A percentile compares a stretch with the other conserved stretches of the same genome.
phyloP scores from a whole-genome alignment of 2,329 filamentous ascomycete species.

The Macrophomina tecta region DNA sequence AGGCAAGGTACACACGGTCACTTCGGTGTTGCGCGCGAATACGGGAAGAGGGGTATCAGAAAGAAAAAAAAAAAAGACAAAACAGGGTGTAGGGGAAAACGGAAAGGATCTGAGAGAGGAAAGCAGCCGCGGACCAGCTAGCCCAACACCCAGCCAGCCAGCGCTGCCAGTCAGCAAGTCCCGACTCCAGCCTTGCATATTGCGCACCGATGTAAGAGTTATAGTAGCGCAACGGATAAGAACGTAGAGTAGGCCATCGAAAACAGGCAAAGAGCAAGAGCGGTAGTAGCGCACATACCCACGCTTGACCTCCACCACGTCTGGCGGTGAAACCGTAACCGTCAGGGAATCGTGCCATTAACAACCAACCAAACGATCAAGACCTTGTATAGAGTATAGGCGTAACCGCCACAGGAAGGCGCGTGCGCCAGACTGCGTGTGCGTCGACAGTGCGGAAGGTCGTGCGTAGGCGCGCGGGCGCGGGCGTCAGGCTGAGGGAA shows the following conservation, averaged over 20 bases:
- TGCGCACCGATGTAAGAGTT: not conserved
- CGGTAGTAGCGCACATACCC: not conserved
- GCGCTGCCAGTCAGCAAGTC: not conserved
- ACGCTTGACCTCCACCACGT: not conserved
- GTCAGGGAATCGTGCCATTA: not conserved
- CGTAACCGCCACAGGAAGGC: not conserved
- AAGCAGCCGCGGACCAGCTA: not conserved
- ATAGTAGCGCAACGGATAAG: not conserved
- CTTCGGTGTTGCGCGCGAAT: not conserved
- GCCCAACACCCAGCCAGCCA: not conserved
- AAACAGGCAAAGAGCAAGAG: not conserved
- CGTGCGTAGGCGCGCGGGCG: not conserved
- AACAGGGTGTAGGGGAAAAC: not conserved
- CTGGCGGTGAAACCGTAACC: not conserved
- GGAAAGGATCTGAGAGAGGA: not conserved
- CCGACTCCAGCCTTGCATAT: not conserved
- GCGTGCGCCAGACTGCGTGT: not conserved
- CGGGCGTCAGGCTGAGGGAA: not conserved
- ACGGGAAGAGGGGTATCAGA: not conserved
- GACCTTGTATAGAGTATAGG: not conserved
- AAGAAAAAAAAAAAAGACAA: not conserved
- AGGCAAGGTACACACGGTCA: not conserved
- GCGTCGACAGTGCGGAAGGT: not conserved
- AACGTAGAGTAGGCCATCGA: not conserved
- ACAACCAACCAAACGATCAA: not conserved